phyloP scores from a whole-genome alignment of 805 yeast genomes.

The Maudiozyma pseudohumilis region DNA sequence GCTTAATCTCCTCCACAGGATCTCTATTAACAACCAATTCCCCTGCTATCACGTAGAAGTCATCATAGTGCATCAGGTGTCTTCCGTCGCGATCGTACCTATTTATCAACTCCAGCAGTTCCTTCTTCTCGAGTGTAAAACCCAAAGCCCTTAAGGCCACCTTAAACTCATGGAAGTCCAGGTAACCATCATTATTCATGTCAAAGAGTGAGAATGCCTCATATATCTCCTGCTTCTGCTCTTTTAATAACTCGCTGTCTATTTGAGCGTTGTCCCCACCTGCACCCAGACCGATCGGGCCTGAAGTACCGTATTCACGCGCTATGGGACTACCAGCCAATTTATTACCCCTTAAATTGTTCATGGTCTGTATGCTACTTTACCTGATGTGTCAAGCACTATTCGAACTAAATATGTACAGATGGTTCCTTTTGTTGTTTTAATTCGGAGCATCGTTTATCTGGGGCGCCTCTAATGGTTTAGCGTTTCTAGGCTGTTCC shows the following conservation, averaged over 20 bases:
- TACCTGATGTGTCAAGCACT: too few relatives aligned
- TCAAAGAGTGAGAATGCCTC: slow-evolving; percentile 91
- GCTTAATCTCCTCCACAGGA: slow-evolving; percentile 80
- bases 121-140: slow-evolving; percentile 69
- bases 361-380: too few relatives aligned
- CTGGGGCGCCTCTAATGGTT: too few relatives aligned
- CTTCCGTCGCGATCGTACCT: slow-evolving; percentile 69
- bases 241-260: slow-evolving; percentile 59
- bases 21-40: slow-evolving; percentile 77
- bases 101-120: slow-evolving; percentile 64
- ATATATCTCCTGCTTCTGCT: slow-evolving; percentile 81
- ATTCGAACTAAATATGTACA: too few relatives aligned
- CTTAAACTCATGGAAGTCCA: slow-evolving; percentile 88
- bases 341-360: slow-evolving; percentile 3
- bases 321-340: slow-evolving; percentile 1
- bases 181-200: slow-evolving; percentile 78
- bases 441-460: too few relatives aligned
- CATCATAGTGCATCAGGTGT: slow-evolving; percentile 65
- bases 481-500: too few relatives aligned
- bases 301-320: not conserved
- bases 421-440: too few relatives aligned
- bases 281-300: not conserved
- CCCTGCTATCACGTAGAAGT: slow-evolving; percentile 65
- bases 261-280: slow-evolving; percentile 5
- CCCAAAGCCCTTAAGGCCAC: slow-evolving; percentile 93